Evolutionary conservation across 2,329 filamentous ascomycete species (phyloP).

Genomic region (Colletotrichum zoysiae): DNA sequence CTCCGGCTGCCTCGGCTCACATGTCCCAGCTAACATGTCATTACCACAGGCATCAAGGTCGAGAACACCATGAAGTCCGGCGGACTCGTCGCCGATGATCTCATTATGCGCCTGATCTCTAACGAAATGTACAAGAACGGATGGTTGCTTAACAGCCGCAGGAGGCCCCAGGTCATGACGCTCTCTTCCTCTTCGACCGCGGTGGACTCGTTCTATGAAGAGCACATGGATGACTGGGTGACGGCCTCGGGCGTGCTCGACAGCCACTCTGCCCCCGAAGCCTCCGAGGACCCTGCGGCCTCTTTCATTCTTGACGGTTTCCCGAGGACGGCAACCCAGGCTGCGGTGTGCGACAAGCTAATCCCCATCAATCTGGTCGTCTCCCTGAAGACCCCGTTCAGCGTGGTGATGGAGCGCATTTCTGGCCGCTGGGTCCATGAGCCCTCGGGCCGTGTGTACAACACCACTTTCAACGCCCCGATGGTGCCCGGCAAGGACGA

Average conservation of each 20-base stretch:
- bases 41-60: slow-evolving; percentile 82
- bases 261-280: slow-evolving; percentile 54
- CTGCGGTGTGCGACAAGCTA: slow-evolving; percentile 79
- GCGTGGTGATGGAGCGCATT: slow-evolving; percentile 90
- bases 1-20: neutral
- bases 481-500: slow-evolving; percentile 86
- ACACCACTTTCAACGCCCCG: slow-evolving; percentile 91
- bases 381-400: slow-evolving; percentile 85
- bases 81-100: slow-evolving; percentile 88
- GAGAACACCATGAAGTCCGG: slow-evolving; percentile 90
- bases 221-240: slow-evolving; percentile 54
- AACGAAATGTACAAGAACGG: slow-evolving; percentile 87
- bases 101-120: slow-evolving; percentile 93
- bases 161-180: slow-evolving; percentile 63
- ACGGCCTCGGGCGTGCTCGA: slow-evolving; percentile 56
- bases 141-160: slow-evolving; percentile 73
- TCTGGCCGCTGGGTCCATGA: slow-evolving; percentile 94
- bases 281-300: slow-evolving; percentile 78
- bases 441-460: slow-evolving; percentile 92
- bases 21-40: slow-evolving; percentile 16
- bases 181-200: slow-evolving; percentile 59
- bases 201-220: slow-evolving; percentile 50
- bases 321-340: slow-evolving; percentile 87
- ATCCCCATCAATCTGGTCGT: slow-evolving; percentile 97
- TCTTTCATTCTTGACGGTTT: slow-evolving; percentile 98